A percentile compares a stretch with the other conserved stretches of the same genome.
These are phyloP conservation scores for Acanthamoeba culbertsoni DNA, from an alignment of 208 protist species.

Conservation along the genomic window DNA sequence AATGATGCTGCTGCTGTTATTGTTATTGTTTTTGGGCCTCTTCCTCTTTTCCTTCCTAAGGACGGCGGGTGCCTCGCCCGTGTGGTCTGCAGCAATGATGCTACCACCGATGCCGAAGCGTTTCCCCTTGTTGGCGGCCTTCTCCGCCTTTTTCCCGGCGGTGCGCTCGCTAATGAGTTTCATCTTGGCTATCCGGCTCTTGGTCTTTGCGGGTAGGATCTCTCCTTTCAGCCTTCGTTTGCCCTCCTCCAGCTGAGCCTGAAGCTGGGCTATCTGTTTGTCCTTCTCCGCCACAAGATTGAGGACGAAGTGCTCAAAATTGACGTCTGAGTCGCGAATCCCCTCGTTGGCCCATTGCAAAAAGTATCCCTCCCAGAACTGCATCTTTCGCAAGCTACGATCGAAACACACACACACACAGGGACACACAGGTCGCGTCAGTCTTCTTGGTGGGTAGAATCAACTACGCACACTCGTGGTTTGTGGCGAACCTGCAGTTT, in stretches of 20 bases:
- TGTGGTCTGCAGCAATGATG: no score
- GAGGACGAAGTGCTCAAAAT: background rate
- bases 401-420: background rate
- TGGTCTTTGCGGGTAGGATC: background rate
- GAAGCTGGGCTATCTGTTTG: background rate
- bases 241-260: background rate
- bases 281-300: background rate
- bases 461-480: background rate
- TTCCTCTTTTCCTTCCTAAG: no score
- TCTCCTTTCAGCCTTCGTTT: background rate
- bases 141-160: background rate
- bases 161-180: background rate
- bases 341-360: background rate
- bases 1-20: no score
- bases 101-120: background rate
- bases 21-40: no score
- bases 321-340: background rate
- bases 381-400: background rate
- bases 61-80: no score
- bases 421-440: background rate
- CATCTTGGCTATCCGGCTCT: background rate
- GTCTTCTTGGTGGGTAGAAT: background rate
- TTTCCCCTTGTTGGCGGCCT: background rate
- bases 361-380: constrained; percentile 48
- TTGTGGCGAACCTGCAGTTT: background rate